Evolutionary conservation across 2,329 filamentous ascomycete species (phyloP), one percentile per base, ranked within the genome.

Genomic region (Fusarium paranaense): DNA sequence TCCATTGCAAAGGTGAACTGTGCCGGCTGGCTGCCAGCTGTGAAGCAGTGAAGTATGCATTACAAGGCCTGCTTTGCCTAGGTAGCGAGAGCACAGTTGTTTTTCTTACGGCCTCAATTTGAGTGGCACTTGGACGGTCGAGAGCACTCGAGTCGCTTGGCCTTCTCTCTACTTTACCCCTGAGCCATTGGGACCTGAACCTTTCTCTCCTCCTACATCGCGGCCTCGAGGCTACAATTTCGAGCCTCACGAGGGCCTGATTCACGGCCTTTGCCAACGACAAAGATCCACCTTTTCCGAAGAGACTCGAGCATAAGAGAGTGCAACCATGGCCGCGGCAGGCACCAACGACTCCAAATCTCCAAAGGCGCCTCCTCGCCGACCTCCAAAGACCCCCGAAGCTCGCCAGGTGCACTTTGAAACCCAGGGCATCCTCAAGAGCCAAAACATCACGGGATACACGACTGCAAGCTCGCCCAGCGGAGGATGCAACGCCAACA

Each of bases 321-420:
- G 54, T 62, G 35, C 56, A 66, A 61, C 45, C 54, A 82, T 81
- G 80, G 76, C 77, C 20, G 70, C 77, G 65, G 77, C 79, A 77
- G 77, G 72, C 62, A 62, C 70, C 59, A 64, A 65, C 35, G 72
- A 75, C 18, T 50, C 64, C 70, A 81, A 81, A 63, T 79, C 81
- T 18, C 78, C 79, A 69, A 82, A 80, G 72, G 72, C 66, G 9
- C 76, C 68, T 11, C 76, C 75, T 57, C 78, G 77, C 54, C 80
- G 78, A 35, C 68, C 42, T 11, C 42, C 74, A 32, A 81, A 79
- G 58, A 75, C 77, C 11, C 71, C 76, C 27, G 71, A 78, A 42
- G 60, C 73, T 72, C 81, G 81, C 57, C 81, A 82, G 65, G 81
- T 82, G 66, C 81, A 76, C 35, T 83, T 83, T 58, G 76, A 74